Evolutionary conservation across 1,139 yeast species (phyloP).

Genomic region (Geotrichum candidum): DNA sequence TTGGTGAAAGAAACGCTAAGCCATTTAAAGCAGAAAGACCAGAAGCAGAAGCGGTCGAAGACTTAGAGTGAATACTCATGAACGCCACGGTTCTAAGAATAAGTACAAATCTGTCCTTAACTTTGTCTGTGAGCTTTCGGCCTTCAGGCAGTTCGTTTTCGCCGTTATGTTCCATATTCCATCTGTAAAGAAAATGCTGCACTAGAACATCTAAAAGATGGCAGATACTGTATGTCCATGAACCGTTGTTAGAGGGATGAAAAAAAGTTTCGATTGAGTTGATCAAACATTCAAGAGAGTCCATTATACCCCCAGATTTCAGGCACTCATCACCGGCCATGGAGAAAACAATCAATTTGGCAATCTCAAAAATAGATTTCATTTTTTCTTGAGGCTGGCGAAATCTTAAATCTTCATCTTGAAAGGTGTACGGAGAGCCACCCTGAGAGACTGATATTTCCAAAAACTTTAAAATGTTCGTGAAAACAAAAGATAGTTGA

Average conservation of each 20-base stretch:
- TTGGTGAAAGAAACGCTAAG: slow-evolving; percentile 60
- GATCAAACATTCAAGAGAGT: slow-evolving; percentile 48
- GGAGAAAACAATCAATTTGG: slow-evolving; percentile 61
- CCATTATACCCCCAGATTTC: slow-evolving; percentile 47
- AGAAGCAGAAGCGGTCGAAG: slow-evolving; percentile 50
- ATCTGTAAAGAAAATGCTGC: slow-evolving; percentile 32
- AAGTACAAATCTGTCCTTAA: slow-evolving; percentile 49
- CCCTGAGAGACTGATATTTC: slow-evolving; percentile 38
- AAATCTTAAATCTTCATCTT: slow-evolving; percentile 25
- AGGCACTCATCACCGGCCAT: slow-evolving; percentile 42
- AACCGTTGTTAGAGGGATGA: slow-evolving; percentile 87
- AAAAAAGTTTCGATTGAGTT: slow-evolving; percentile 77
- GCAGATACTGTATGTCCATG: slow-evolving; percentile 73
- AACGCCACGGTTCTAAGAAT: slow-evolving; percentile 55
- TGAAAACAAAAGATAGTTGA: slow-evolving; percentile 56
- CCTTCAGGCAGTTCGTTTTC: slow-evolving; percentile 38
- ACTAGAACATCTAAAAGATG: slow-evolving; percentile 46
- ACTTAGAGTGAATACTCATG: slow-evolving; percentile 77
- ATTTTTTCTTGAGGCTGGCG: slow-evolving; percentile 25
- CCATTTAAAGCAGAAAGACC: slow-evolving; percentile 58
- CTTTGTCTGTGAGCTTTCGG: slow-evolving; percentile 42
- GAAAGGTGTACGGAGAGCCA: slow-evolving; percentile 34
- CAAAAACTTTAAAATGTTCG: slow-evolving; percentile 37
- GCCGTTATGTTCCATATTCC: slow-evolving; percentile 34
- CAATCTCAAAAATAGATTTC: slow-evolving; percentile 36